These are phyloP conservation scores for Craspedostauros australis DNA, from an alignment of 108 stramenopile species.

Conservation along the genomic window DNA sequence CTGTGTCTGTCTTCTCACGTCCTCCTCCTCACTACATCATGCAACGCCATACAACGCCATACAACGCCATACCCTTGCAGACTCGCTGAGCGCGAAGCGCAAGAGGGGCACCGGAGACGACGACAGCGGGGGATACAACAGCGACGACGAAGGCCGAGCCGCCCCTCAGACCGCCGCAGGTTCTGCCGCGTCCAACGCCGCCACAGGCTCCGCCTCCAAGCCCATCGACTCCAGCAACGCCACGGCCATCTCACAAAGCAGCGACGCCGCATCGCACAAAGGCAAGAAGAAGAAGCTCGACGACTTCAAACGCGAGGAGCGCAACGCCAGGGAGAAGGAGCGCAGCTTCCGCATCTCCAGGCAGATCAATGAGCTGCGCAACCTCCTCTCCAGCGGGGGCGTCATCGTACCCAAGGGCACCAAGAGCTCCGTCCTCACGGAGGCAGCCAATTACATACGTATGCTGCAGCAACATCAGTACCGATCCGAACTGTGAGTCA, in stretches of 20 bases:
- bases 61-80: too few relatives aligned
- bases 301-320: constrained; percentile 66
- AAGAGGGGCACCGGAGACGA: constrained; percentile 13
- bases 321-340: constrained; percentile 86
- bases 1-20: too few relatives aligned
- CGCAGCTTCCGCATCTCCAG: constrained; percentile 79
- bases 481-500: constrained; percentile 71
- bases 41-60: too few relatives aligned
- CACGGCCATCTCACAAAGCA: not conserved
- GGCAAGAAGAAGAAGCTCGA: constrained; percentile 29
- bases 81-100: too few relatives aligned
- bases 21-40: too few relatives aligned
- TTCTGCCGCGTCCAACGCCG: not conserved
- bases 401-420: constrained; percentile 89
- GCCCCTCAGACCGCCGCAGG: not conserved
- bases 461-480: constrained; percentile 81
- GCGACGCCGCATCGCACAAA: not conserved
- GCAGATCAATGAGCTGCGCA: constrained; percentile 78
- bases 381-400: constrained; percentile 68
- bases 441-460: constrained; percentile 87
- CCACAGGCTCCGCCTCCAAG: not conserved
- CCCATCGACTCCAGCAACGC: not conserved
- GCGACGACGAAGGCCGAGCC: constrained; percentile 20
- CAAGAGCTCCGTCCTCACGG: constrained; percentile 79
- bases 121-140: constrained; percentile 35